A percentile compares a stretch with the other conserved stretches of the same genome.
These are phyloP conservation scores for Cladophialophora yegresii DNA, from an alignment of 2,329 filamentous ascomycete genomes.

Conservation along the genomic window DNA sequence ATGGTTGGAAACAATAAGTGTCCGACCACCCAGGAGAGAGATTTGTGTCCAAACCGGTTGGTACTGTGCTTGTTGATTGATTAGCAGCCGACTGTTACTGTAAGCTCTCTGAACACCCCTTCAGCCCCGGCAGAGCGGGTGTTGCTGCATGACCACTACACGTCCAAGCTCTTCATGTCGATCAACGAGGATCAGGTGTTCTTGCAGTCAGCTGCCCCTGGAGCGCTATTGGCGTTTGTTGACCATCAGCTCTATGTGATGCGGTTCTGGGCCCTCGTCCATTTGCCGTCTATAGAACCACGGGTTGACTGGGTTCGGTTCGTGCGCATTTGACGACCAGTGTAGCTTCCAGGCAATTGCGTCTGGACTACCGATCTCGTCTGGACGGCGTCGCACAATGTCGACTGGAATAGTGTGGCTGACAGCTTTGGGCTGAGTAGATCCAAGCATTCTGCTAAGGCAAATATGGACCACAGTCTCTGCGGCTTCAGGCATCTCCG, in stretches of 20 bases:
- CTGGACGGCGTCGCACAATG: background rate
- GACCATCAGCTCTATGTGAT: background rate
- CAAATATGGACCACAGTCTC: background rate
- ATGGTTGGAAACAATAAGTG: background rate
- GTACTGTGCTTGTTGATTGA: too few species aligned
- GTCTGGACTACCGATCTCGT: background rate
- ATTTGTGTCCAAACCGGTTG: background rate
- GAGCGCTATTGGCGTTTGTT: background rate
- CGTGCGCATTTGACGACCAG: background rate
- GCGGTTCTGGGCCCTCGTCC: background rate
- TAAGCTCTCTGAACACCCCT: background rate
- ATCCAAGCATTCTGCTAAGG: background rate
- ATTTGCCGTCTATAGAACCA: background rate
- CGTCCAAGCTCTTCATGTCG: too few species aligned
- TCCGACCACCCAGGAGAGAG: background rate
- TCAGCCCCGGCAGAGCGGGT: background rate
- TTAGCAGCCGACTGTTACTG: background rate
- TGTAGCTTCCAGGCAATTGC: background rate
- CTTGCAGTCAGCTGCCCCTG: too few species aligned
- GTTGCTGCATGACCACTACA: background rate
- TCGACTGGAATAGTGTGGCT: background rate
- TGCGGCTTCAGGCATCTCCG: background rate
- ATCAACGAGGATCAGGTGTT: background rate
- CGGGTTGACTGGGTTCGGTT: background rate
- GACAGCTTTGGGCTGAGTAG: background rate